These are phyloP conservation scores for Crotalaria pallida DNA, from an alignment of 306 rosid species.

Conservation along the genomic window DNA sequence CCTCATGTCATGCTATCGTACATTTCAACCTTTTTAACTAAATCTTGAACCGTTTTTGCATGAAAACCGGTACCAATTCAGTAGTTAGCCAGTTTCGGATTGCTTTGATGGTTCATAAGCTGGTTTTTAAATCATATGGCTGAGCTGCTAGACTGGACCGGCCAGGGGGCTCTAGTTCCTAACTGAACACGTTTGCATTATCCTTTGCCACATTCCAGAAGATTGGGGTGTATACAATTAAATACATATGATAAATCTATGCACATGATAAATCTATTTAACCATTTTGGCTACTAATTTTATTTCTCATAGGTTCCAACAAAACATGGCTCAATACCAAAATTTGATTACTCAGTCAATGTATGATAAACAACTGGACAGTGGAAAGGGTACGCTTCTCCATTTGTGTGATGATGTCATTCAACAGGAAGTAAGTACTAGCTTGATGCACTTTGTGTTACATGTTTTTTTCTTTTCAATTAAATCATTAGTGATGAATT, in stretches of 20 bases:
- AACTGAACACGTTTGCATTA: not conserved
- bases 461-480: not conserved
- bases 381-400: conserved; percentile 97
- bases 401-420: conserved; percentile 98
- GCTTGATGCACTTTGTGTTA: conserved; percentile 1
- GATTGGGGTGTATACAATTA: not conserved
- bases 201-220: not conserved
- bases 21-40: not conserved
- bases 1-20: not conserved
- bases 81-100: not conserved
- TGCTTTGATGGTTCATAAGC: not conserved
- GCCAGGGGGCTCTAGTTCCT: too few relatives aligned
- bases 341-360: conserved; percentile 94
- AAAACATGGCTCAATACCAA: conserved; percentile 80
- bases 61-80: not conserved
- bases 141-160: not conserved
- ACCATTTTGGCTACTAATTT: conserved; percentile 15
- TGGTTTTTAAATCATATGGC: not conserved
- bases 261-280: not conserved
- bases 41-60: not conserved
- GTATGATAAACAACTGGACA: conserved; percentile 94
- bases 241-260: not conserved
- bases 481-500: not conserved
- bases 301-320: conserved; percentile 61
- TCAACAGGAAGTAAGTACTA: conserved; percentile 85